Base-by-base conservation (phyloP, 352 stramenopile species). In the Pythium oligandrum region DNA sequence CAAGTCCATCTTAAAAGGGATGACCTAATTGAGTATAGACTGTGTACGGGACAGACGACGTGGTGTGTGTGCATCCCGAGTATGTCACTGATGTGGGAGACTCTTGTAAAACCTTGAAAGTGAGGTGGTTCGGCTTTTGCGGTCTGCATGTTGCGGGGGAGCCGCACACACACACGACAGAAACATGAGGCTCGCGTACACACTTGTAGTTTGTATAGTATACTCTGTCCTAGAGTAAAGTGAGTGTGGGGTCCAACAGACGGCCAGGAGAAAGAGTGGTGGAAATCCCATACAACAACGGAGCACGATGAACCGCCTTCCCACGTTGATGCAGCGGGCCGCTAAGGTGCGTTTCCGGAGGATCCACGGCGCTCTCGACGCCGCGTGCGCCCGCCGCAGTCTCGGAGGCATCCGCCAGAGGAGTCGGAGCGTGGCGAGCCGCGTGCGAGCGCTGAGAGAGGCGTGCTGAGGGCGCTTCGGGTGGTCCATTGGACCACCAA, bases 301-400 rank as follows among this genome's bases (percentile, higher is more conserved):
- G 48, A 59, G 45, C 43, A 86, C 67, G 67, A 83, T 90, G 73
- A 88, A 90, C 68, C 77, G 79, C 68, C 61, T 81, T 61, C 69
- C 75, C 55, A 75, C 76, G 63, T 70, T 90, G 65, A 65, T 81
- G 61, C 77, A 90, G 68, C 73, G 78, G 57, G 79, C 72, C 63
- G 77, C 79, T 60, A 88, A 90, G 79, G 79, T 90, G 43, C 44
- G 73, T 61, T 35, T 17, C 31, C 45, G 17, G 17, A 26, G 17
- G 17, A 26, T 34, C 39, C 30, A 33, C 32, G n/a, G 17, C 32
- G n/a, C 37, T 66, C 8, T 40, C 6, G 17, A 26, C 17, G 17
- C 17, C 17, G 17, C 17, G 17, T 26, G 17, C 17, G 17, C 17
- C 17, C 17, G 17, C 17, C 17, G 0, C 17, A 26, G 17, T 0